Base-by-base conservation (phyloP, 2,329 filamentous ascomycete species). In the Coniella lustricola region DNA sequence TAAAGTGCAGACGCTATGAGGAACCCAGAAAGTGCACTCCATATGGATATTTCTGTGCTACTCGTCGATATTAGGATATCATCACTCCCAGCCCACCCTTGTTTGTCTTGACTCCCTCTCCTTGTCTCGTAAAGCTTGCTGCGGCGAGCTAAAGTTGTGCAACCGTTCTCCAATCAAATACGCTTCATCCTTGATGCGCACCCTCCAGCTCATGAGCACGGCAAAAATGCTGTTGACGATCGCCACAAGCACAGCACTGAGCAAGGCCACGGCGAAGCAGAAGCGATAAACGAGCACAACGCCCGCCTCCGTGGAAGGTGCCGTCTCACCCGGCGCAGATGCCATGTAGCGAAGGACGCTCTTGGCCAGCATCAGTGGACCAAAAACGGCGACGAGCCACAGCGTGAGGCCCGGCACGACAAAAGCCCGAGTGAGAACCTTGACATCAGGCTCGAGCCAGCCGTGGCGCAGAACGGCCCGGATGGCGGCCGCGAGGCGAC, bases 121-220 rank as follows among this genome's bases (percentile, higher is more conserved):
- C 16, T 44, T 21, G 17, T 53, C 51, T 10, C 39, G 44, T 34
- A 47, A 35, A 83, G 3, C 36, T 18, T 53, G 51, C 34, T 44
- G 51, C 16, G 44, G 39, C 32, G 46, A 39, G 17, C 89, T 87
- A 67, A 96, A 95, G 65, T 98, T 98, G 69, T 98, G 94, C 60
- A 98, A 68, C 51, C 90, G 73, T 69, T 98, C 91, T 2, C 93
- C 93, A 61, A 97, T 93, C 38, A 98, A 72, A 64, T 98, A 98
- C 0, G 95, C 90, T 67, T 98, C 94, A 64, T 98, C 94, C 34
- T 89, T 76, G 40, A 98, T 89, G 50, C 84, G 80, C 49, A 82
- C 75, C 58, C 87, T 81, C 90, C 91, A 97, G 17, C 80, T 71
- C 40, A 79, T 77, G 44, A 93, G 76, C 45, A 88, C 76, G 39